These are phyloP conservation scores for Micractinium sp. DNA, from an alignment of 139 green algal genomes.

Conservation along the genomic window DNA sequence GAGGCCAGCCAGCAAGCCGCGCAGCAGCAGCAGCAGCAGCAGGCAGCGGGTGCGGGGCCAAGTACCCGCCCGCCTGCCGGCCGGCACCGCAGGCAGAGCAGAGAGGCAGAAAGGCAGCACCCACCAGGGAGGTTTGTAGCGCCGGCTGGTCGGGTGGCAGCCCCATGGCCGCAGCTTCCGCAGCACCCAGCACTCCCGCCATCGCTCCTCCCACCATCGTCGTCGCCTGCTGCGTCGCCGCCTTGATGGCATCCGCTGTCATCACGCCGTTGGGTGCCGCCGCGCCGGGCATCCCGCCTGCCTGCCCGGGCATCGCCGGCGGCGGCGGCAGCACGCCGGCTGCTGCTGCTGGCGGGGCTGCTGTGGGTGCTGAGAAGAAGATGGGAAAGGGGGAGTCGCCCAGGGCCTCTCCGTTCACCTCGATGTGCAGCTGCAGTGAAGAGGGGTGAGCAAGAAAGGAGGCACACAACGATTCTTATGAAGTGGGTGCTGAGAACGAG, in stretches of 20 bases:
- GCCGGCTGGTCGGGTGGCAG: conserved; percentile 3
- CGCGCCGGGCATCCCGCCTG: background rate
- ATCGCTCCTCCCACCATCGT: background rate
- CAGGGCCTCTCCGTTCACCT: conserved; percentile 81
- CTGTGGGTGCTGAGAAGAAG: conserved; percentile 80
- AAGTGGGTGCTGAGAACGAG: background rate
- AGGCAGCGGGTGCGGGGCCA: background rate
- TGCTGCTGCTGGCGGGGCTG: background rate
- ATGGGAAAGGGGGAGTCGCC: conserved; percentile 88
- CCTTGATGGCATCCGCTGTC: conserved; percentile 3
- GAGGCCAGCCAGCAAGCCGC: background rate
- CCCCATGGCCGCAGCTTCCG: background rate
- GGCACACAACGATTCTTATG: background rate
- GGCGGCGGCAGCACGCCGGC: background rate
- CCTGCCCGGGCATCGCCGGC: background rate
- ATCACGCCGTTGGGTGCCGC: background rate
- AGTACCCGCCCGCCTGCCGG: background rate
- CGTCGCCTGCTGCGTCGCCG: background rate
- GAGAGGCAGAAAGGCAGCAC: background rate
- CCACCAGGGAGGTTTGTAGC: conserved; percentile 28
- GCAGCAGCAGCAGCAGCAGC: background rate
- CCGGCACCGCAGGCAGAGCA: background rate
- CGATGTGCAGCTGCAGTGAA: conserved; percentile 53
- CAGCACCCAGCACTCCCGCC: background rate
- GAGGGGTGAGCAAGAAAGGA: background rate